Conservation (phyloP, 169 alveolate genomes). For the Sarcocystis neurona region DNA sequence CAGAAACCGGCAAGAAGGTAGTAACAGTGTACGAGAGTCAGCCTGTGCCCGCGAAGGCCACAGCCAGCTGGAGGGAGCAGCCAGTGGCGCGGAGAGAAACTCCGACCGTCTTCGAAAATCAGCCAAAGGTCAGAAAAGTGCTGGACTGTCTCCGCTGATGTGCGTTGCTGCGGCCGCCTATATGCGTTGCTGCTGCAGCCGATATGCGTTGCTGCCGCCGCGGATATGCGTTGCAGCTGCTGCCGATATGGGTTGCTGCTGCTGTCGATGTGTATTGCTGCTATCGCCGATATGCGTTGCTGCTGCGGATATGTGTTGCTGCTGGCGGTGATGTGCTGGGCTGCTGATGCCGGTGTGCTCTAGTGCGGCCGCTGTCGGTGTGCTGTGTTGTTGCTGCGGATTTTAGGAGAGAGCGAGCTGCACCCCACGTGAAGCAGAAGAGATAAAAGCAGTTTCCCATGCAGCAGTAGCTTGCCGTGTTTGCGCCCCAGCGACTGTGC, state of each 20-base stretch:
- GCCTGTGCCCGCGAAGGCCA: background rate
- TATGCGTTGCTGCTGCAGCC: too few relatives aligned
- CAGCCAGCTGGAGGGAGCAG: background rate
- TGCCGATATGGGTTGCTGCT: too few relatives aligned
- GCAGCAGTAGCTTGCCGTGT: too few relatives aligned
- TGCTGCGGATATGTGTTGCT: too few relatives aligned
- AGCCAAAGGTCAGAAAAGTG: constrained; percentile 6
- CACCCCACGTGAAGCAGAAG: too few relatives aligned
- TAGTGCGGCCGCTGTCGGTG: background rate
- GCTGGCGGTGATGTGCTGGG: too few relatives aligned
- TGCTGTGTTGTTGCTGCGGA: background rate
- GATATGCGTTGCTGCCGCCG: too few relatives aligned
- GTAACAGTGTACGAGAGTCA: background rate
- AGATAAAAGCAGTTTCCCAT: too few relatives aligned
- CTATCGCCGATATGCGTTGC: background rate
- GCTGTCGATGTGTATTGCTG: background rate
- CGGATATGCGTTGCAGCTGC: too few relatives aligned
- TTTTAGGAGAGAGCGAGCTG: too few relatives aligned
- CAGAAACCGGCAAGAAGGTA: background rate
- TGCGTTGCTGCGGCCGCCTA: background rate
- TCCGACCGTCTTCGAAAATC: constrained; percentile 16
- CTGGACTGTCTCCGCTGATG: background rate
- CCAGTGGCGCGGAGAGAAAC: background rate
- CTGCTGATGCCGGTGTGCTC: too few relatives aligned
- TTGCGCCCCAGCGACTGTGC: too few relatives aligned